phyloP scores from a whole-genome alignment of 2,329 filamentous ascomycete genomes.

The Aspergillus ochraceoroseus region DNA sequence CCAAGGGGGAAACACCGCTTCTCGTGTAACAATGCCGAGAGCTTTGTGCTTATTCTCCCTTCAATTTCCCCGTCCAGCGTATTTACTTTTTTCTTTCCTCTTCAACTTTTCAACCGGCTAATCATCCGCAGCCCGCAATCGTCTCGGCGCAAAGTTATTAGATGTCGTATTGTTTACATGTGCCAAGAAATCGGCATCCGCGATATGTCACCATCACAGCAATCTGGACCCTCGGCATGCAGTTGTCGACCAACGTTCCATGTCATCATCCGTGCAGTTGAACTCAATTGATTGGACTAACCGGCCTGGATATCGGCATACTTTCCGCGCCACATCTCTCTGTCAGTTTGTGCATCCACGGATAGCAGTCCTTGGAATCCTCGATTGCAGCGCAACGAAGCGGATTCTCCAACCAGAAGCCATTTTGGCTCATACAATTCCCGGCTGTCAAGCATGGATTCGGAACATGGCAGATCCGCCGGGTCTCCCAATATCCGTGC shows the following conservation, averaged over 20 bases:
- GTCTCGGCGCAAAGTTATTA: slow-evolving; percentile 47
- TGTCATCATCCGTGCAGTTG: slow-evolving; percentile 12
- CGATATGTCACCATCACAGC: slow-evolving; percentile 22
- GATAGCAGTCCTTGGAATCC: slow-evolving; percentile 11
- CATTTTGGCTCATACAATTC: slow-evolving; percentile 10
- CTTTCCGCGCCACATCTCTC: slow-evolving; percentile 10
- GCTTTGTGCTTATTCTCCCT: slow-evolving; percentile 12
- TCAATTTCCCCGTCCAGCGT: background rate
- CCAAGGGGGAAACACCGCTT: slow-evolving; percentile 22
- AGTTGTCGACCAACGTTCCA: slow-evolving; percentile 9
- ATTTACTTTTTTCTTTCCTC: slow-evolving; percentile 6
- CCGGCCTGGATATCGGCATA: slow-evolving; percentile 13
- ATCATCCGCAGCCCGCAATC: slow-evolving; percentile 39
- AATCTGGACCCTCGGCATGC: slow-evolving; percentile 16
- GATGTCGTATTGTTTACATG: slow-evolving; percentile 15
- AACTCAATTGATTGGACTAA: slow-evolving; percentile 10
- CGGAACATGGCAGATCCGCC: slow-evolving; percentile 12
- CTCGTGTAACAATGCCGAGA: slow-evolving; percentile 24
- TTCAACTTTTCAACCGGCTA: slow-evolving; percentile 15
- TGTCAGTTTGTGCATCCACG: slow-evolving; percentile 15
- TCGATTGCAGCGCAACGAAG: slow-evolving; percentile 12
- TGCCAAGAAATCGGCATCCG: slow-evolving; percentile 21
- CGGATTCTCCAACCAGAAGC: slow-evolving; percentile 10
- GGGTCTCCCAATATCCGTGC: slow-evolving; percentile 3
- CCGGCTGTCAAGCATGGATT: slow-evolving; percentile 6